These are phyloP conservation scores for Penicillium flavigenum DNA, from an alignment of 495 filamentous ascomycete genomes.

Conservation along the genomic window DNA sequence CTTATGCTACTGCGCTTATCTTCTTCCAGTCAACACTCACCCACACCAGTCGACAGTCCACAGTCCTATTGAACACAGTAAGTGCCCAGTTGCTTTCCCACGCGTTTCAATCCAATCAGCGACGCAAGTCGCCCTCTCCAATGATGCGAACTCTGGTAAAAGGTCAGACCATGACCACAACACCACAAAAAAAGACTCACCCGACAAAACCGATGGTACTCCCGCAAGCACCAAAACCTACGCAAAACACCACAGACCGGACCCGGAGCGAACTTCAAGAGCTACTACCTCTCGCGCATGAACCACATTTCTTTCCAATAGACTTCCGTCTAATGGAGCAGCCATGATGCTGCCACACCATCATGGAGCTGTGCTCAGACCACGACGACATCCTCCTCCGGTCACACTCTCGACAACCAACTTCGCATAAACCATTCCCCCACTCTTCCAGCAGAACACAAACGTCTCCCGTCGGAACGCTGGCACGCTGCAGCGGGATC, in stretches of 20 bases:
- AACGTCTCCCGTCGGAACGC: background rate
- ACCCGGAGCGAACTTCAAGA: conserved; percentile 7
- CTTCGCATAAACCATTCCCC: background rate
- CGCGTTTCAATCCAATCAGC: conserved; percentile 1
- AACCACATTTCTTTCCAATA: background rate
- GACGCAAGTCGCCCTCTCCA: conserved; percentile 31
- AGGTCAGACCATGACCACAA: conserved; percentile 53
- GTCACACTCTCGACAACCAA: background rate
- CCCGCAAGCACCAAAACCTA: background rate
- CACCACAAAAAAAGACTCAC: conserved; percentile 14
- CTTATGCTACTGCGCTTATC: background rate
- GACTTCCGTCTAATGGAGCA: background rate
- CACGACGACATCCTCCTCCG: background rate
- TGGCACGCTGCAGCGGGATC: conserved; percentile 2
- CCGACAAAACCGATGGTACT: conserved; percentile 30
- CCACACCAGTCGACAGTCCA: background rate
- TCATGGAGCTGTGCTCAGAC: background rate
- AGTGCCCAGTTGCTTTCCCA: background rate
- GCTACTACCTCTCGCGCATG: background rate
- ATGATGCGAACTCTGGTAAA: conserved; percentile 64
- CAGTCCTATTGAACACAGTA: background rate
- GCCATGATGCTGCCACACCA: background rate
- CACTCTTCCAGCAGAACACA: conserved; percentile 10
- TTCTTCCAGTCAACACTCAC: background rate
- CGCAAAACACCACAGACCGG: conserved; percentile 3